These are phyloP conservation scores for Capsicum baccatum DNA, from an alignment of 257 asterid species.

Conservation along the genomic window DNA sequence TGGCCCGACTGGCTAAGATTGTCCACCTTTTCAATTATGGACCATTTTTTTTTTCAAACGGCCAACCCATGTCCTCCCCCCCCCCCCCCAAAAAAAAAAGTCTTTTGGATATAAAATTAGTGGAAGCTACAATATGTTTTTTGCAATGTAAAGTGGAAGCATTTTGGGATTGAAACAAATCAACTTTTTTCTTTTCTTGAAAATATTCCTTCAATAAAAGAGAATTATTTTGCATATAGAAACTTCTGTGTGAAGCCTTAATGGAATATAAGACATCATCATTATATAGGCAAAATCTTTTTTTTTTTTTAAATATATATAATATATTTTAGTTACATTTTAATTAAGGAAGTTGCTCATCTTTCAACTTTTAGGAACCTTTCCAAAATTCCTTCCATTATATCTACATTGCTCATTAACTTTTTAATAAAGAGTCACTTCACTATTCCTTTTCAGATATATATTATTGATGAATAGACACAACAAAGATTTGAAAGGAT, in stretches of 20 bases:
- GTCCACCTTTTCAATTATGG: too few species aligned
- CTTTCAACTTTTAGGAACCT: not conserved
- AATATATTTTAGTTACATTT: not conserved
- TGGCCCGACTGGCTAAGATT: too few species aligned
- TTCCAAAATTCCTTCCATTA: constrained; percentile 9
- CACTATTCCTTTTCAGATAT: not conserved
- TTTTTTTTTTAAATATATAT: not conserved
- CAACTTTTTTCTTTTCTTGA: not conserved
- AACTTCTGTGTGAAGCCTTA: constrained; percentile 23
- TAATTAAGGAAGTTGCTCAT: not conserved
- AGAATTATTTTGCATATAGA: not conserved
- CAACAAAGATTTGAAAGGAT: too few species aligned
- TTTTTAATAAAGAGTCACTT: not conserved
- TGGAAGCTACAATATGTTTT: not conserved
- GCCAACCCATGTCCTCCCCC: too few species aligned
- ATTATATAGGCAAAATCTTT: constrained; percentile 15
- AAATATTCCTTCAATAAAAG: not conserved
- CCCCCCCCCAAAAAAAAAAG: too few species aligned
- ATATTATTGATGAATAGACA: not conserved
- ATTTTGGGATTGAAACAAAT: not conserved
- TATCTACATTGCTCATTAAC: not conserved
- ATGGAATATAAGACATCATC: constrained; percentile 26
- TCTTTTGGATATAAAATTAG: not conserved
- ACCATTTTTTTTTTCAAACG: too few species aligned
- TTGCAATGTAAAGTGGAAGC: not conserved